Base-by-base conservation (phyloP, 1,284 basidiomycete genomes). In the Heterobasidion occidentale region DNA sequence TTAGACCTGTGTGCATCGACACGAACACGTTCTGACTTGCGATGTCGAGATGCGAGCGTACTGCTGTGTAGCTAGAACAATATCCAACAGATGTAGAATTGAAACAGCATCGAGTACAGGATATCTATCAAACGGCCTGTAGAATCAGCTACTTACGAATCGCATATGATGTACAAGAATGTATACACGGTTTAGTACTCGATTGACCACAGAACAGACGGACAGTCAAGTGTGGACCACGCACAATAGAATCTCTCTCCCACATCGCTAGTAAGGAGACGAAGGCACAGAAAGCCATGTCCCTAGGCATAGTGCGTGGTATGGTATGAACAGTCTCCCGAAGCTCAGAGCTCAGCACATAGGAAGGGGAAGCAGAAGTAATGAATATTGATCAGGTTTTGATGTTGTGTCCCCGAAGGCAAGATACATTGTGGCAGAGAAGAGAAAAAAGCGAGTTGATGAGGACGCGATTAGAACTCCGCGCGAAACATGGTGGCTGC, bases 171-270 rank as follows among this genome's bases (percentile, higher is more conserved):
- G 12, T 34, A 42, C 17, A 48, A 15, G 52, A 48, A 71, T 85
- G 73, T 86, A 59, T 69, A 73, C 80, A 71, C 70, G 72, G 76
- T 73, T 84, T 86, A 86, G 84, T 86, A 84, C 84, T 85, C 83
- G 77, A 81, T 77, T 76, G 76, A 65, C 80, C 84, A 86, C 70
- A 67, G 68, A 66, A 62, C 19, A 67, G 58, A 61, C 66, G 78
- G 76, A 67, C 77, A 78, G 74, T 78, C 81, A 80, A 87, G 84
- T 74, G 84, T 87, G 84, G 84, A 87, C 78, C 77, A 75, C 71
- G 77, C 71, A 59, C 42, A 61, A 9, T 12, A 33, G 27, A 27
- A 27, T 78, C 60, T 9, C 62, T 86, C 77, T 87, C 74, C 84
- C 84, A 86, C 81, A 36, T 66, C 70, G 73, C 83, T 74, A 79